Evolutionary conservation across 306 rosid species (phyloP), one percentile per base, ranked within the genome.

Genomic region (Carpinus viminea): DNA sequence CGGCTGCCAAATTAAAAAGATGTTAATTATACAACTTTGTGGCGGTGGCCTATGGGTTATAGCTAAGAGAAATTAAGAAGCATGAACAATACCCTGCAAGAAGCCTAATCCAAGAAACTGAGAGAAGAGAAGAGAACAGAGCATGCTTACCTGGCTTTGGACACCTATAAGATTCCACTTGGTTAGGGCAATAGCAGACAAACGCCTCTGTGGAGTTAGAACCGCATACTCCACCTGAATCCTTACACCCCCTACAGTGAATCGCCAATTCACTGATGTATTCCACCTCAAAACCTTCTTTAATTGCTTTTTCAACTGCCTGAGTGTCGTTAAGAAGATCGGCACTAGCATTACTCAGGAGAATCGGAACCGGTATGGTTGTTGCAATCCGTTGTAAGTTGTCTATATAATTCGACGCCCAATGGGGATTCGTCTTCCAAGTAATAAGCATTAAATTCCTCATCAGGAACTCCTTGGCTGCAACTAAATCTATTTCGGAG

Each of bases 201-300:
- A 15, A 62, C 7, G 0, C 1, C 8, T 2, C 2, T 7, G 46
- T 64, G n/a, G 20, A 4, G 18, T 62, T 31, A 62, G 43, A 31
- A 34, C 45, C 20, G n/a, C 45, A 31, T 62, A 2, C 13, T 45
- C 69, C 69, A 61, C 43, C 20, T 12, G 45, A 28, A 0, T 0
- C 13, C 5, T 62, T 16, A 55, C 98, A 94, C 31, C 4, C 4
- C 12, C 4, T 0, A 31, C 20, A 61, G 68, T 9, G 0, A 28
- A 4, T 2, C 68, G 4, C 17, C 68, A 28, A 2, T 2, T 0
- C 0, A 26, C 0, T 2, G 9, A 0, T 6, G 68, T 61, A 61
- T 2, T 61, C 68, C 45, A 28, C 68, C 7, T 61, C 68, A 61
- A 61, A 61, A 12, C 68, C 68, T 61, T 31, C 3, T 0, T 13